These are phyloP conservation scores for Stagonosporopsis chrysanthemi DNA, from an alignment of 2,329 filamentous ascomycete species.

Conservation along the genomic window DNA sequence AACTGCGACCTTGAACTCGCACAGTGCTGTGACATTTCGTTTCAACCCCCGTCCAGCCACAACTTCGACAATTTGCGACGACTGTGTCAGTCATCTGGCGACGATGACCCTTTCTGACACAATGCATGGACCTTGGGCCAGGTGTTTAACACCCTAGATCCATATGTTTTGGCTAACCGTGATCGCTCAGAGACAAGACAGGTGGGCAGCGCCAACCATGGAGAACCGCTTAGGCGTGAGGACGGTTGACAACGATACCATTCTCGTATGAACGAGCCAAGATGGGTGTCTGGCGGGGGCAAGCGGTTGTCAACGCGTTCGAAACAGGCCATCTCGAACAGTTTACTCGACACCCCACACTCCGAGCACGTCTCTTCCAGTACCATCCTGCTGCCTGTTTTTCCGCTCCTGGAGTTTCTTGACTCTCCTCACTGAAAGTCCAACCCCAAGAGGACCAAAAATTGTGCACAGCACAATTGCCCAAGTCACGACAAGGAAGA, in stretches of 20 bases:
- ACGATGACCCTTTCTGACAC: background rate
- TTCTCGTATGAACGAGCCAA: background rate
- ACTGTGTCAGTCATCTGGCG: background rate
- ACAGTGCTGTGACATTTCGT: conserved; percentile 11
- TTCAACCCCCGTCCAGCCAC: conserved; percentile 8
- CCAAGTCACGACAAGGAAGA: conserved; percentile 64
- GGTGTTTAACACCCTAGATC: too few species aligned
- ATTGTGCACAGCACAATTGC: conserved; percentile 65
- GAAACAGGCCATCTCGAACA: background rate
- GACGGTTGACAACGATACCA: background rate
- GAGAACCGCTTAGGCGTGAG: background rate
- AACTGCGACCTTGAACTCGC: conserved; percentile 7
- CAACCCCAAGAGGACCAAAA: conserved; percentile 62
- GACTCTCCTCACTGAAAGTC: conserved; percentile 57
- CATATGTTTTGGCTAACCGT: too few species aligned
- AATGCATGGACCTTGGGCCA: background rate
- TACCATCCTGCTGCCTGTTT: conserved; percentile 35
- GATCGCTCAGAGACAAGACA: background rate
- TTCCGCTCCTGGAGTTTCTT: conserved; percentile 51
- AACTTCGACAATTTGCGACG: background rate
- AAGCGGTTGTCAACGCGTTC: background rate
- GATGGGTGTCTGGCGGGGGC: background rate
- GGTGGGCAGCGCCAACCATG: background rate
- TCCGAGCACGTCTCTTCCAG: conserved; percentile 54
- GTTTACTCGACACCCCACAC: conserved; percentile 53